Evolutionary conservation across 768 basidiomycete genomes (phyloP).

Genomic region (Crassisporium funariophilum): DNA sequence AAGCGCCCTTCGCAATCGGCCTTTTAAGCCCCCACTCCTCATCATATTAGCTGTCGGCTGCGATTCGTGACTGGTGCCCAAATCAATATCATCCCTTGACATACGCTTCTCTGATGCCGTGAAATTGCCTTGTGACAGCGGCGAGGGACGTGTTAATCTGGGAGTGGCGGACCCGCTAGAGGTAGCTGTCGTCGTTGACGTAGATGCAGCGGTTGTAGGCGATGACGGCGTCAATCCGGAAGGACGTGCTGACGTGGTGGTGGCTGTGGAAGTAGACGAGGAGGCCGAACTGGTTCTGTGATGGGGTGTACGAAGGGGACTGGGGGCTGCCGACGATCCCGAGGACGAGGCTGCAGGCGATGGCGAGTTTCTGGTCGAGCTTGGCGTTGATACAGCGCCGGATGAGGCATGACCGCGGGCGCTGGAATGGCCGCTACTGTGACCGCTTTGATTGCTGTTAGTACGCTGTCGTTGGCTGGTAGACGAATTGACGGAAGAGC

Average conservation of each 20-base stretch:
- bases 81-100: constrained; percentile 76
- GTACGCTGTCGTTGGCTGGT: constrained; percentile 64
- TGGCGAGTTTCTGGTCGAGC: constrained; percentile 30
- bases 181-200: constrained; percentile 39
- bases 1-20: constrained; percentile 71
- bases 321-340: constrained; percentile 10
- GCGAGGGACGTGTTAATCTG: constrained; percentile 59
- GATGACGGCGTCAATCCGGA: constrained; percentile 25
- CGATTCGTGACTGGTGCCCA: constrained; percentile 49
- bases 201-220: constrained; percentile 36
- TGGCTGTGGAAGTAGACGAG: constrained; percentile 48
- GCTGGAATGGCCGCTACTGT: constrained; percentile 41
- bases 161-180: constrained; percentile 34
- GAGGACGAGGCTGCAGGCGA: constrained; percentile 16
- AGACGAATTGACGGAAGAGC: constrained; percentile 75
- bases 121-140: constrained; percentile 66
- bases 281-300: constrained; percentile 48
- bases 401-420: too few relatives aligned
- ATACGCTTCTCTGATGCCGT: constrained; percentile 72
- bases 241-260: constrained; percentile 34
- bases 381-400: constrained; percentile 29
- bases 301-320: constrained; percentile 42
- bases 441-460: constrained; percentile 67
- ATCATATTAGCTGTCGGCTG: constrained; percentile 39
- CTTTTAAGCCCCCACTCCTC: constrained; percentile 74